Evolutionary conservation across 1,139 yeast genomes (phyloP), one percentile per base, ranked within the genome.

Genomic region (Meyerozyma athensensis): DNA sequence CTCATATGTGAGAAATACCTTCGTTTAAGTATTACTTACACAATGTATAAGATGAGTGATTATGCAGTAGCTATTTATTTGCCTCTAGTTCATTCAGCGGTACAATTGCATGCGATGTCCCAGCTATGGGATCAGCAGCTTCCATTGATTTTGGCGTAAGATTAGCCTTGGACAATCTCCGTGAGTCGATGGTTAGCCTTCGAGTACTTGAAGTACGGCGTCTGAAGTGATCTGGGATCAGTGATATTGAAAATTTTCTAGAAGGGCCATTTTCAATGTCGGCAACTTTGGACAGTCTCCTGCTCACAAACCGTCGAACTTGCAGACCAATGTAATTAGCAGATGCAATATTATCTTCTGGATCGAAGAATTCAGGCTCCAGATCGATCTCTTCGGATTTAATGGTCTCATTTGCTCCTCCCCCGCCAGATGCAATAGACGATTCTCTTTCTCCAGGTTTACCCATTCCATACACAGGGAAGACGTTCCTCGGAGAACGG

Each of bases 391-490:
- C n/a, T n/a, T n/a, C n/a, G n/a, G n/a, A n/a, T n/a, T n/a, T n/a
- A n/a, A n/a, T n/a, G n/a, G n/a, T n/a, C 23, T 21, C 9, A 7
- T 21, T 21, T 21, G 23, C 10, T 21, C 9, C 9, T 8, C 10
- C 10, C 10, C 23, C 32, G 1, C 69, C 71, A 5, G 61, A 54
- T 2, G 86, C 87, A 39, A 82, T 79, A 0, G 80, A 63, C 35
- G 62, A 60, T 49, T 82, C 90, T 39, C 74, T 63, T 16, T 57
- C 58, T 30, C 74, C 52, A 2, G 90, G 83, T 6, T 65, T 67
- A 0, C 85, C 87, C 90, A 83, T 82, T 2, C 86, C 92, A 46
- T 68, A 67, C 1, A 84, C 89, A 0, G 94, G 94, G 58, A 83
- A 84, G 0, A 82, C 89, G 43, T 86, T 86, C 23, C 74, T 76